Evolutionary conservation across 2,329 filamentous ascomycete species (phyloP), one percentile per base, ranked within the genome.

Genomic region (Fusarium chaquense): DNA sequence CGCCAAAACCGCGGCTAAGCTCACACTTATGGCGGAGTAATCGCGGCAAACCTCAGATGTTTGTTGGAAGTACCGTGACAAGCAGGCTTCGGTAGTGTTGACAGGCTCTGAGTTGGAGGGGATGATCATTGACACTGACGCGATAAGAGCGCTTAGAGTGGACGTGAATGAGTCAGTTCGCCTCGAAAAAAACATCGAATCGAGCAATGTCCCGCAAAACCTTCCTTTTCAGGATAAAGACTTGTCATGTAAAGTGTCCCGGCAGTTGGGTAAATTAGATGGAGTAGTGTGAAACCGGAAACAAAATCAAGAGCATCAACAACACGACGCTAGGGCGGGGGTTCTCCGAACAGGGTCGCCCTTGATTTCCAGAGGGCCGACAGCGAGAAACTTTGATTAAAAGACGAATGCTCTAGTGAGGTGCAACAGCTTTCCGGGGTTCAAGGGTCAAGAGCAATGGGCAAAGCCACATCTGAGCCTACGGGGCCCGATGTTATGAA

Each of bases 121-220:
- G 45, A 41, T 26, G 56, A 66, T 71, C 56, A 52, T 65, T 52
- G 35, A 65, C 33, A 44, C 63, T 69, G 66, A 62, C 67, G 58
- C 63, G 60, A 72, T 53, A 43, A 65, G 50, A 70, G 75, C 75
- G 75, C 75, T 76, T 76, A 76, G 65, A 71, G 53, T 64, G 66
- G 65, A 62, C 74, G 63, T 40, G 59, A 43, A 56, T 53, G 58
- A 68, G 65, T 60, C 60, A 58, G 55, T 62, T 16, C 43, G 33
- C 49, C 40, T 67, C 40, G 33, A 38, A 58, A 61, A 50, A 43
- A 35, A 20, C 58, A 33, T 26, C 60, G 62, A 52, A 46, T 61
- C 50, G 62, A 62, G 54, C 60, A 59, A 44, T 49, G 41, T 55
- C 52, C 57, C 70, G 70, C 67, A 67, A 64, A 43, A 41, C 41